A percentile compares a stretch with the other conserved stretches of the same genome.
phyloP scores from a whole-genome alignment of 2,329 filamentous ascomycete species.

The Geosmithia morbida region DNA sequence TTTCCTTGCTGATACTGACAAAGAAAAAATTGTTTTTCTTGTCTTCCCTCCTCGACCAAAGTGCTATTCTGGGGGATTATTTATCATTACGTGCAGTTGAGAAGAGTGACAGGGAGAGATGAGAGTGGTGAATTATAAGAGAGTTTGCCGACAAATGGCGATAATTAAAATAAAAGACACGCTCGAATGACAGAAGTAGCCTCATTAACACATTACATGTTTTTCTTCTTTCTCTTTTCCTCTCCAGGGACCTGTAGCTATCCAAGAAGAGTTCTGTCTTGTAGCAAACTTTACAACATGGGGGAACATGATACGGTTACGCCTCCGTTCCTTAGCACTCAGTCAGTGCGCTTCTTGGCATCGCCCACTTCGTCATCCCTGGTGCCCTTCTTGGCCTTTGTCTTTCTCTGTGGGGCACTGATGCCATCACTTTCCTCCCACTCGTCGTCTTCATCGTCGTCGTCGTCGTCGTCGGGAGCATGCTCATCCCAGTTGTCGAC shows the following conservation, averaged over 20 bases:
- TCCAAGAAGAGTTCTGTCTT: not conserved
- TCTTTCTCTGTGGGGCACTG: not conserved
- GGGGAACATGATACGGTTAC: too few relatives aligned
- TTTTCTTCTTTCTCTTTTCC: not conserved
- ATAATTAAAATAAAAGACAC: not conserved
- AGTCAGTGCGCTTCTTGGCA: conserved; percentile 17
- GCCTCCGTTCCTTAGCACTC: not conserved
- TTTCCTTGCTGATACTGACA: too few relatives aligned
- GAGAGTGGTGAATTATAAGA: not conserved
- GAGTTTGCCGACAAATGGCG: too few relatives aligned
- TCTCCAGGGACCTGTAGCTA: too few relatives aligned
- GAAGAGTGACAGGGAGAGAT: not conserved
- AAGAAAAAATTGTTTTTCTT: too few relatives aligned
- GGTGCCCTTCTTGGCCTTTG: conserved; percentile 5
- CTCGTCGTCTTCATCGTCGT: conserved; percentile 22
- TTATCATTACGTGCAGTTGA: not conserved
- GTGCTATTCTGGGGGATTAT: too few relatives aligned
- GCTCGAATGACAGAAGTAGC: not conserved
- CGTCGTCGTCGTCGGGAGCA: conserved; percentile 41
- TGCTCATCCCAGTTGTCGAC: conserved; percentile 95
- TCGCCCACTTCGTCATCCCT: conserved; percentile 12
- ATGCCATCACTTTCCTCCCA: conserved; percentile 6
- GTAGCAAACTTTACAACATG: not conserved
- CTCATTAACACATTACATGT: not conserved
- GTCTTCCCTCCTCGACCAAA: too few relatives aligned